These are phyloP conservation scores for Cryptococcus hybrid DNA, from an alignment of 1,284 basidiomycete genomes.

Conservation along the genomic window DNA sequence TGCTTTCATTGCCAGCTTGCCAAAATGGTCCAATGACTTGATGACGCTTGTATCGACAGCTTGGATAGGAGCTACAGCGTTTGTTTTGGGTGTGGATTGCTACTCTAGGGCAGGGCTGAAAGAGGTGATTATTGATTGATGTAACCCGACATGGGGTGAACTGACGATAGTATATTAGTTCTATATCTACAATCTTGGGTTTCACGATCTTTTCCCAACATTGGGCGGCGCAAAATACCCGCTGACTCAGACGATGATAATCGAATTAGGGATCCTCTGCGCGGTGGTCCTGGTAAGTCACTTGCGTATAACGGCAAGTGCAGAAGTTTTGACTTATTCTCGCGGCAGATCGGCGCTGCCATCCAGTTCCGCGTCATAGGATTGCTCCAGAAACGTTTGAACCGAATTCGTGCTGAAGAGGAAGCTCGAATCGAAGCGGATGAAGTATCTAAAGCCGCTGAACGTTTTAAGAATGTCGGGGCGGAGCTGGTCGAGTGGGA, in stretches of 20 bases:
- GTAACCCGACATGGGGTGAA: neutral
- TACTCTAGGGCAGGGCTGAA: constrained; percentile 87
- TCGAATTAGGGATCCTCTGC: constrained; percentile 84
- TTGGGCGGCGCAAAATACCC: constrained; percentile 74
- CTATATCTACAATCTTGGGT: constrained; percentile 90
- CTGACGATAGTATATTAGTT: constrained; percentile 55
- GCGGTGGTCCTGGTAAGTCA: constrained; percentile 56
- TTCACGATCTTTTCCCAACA: constrained; percentile 67
- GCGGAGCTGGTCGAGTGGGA: constrained; percentile 84
- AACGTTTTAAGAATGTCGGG: constrained; percentile 64
- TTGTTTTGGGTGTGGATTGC: constrained; percentile 91
- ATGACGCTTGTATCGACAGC: constrained; percentile 75
- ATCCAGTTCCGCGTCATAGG: constrained; percentile 84
- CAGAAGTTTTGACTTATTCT: neutral
- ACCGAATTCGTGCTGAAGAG: constrained; percentile 69
- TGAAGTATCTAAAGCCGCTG: constrained; percentile 71
- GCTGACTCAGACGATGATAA: constrained; percentile 87
- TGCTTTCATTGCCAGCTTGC: constrained; percentile 62
- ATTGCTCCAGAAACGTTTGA: constrained; percentile 71
- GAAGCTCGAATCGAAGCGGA: constrained; percentile 69
- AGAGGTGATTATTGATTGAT: constrained; percentile 56
- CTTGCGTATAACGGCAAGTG: no score
- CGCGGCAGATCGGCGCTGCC: constrained; percentile 67
- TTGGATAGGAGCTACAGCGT: constrained; percentile 77
- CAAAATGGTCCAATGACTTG: constrained; percentile 72